Conservation (phyloP, 768 basidiomycete species). For the Suillus bovinus region DNA sequence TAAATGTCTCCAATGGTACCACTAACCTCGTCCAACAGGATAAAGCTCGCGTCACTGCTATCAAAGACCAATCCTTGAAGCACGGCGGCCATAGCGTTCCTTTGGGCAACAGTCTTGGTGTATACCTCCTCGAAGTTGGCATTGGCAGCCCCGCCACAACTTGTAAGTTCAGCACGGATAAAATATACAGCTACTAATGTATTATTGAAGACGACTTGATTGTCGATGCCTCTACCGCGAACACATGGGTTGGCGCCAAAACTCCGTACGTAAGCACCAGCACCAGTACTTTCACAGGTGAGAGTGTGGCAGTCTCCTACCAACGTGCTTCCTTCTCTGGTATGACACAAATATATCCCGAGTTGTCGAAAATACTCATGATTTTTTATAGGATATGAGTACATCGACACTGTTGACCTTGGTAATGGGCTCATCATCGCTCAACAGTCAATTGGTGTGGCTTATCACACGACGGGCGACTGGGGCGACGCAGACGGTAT, state of each 20-base stretch:
- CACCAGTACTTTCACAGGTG: slow-evolving; percentile 46
- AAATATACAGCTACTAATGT: slow-evolving; percentile 1
- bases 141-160: slow-evolving; percentile 41
- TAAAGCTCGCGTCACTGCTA: too few relatives aligned
- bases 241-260: slow-evolving; percentile 67
- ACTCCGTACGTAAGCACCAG: slow-evolving; percentile 47
- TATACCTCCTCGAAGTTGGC: too few relatives aligned
- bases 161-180: slow-evolving; percentile 36
- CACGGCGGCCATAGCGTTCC: too few relatives aligned
- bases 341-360: slow-evolving; percentile 14
- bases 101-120: too few relatives aligned
- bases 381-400: slow-evolving; percentile 37
- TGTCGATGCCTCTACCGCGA: slow-evolving; percentile 63
- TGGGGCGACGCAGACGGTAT: slow-evolving; percentile 56
- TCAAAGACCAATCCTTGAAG: too few relatives aligned
- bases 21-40: too few relatives aligned
- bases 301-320: slow-evolving; percentile 55
- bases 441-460: slow-evolving; percentile 66
- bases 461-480: slow-evolving; percentile 39
- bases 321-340: slow-evolving; percentile 63
- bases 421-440: slow-evolving; percentile 48
- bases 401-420: slow-evolving; percentile 54
- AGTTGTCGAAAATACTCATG: background rate
- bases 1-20: too few relatives aligned
- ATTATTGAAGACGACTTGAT: slow-evolving; percentile 46